Base-by-base conservation (phyloP, 2,329 filamentous ascomycete genomes). In the Rachicladosporium sp. region DNA sequence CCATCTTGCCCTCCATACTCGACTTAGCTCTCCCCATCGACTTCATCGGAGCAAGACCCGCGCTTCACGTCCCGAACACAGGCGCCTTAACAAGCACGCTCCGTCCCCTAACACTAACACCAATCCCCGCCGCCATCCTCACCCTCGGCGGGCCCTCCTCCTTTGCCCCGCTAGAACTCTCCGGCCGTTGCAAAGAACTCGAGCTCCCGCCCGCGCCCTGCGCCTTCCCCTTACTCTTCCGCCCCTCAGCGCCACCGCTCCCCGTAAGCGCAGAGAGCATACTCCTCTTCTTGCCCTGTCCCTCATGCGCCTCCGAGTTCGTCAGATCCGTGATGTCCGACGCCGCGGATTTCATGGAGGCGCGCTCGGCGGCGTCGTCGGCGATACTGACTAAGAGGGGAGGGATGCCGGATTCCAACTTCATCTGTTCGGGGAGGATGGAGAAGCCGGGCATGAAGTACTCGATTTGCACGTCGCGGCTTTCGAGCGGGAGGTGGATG, bases 401-500 rank as follows among this genome's bases (percentile, higher is more conserved):
- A 5, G 68, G 67, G 23, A 71, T 68, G 19, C 66, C 65, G 4
- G 66, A 64, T 58, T 96, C 91, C 3, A 86, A 65, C 54, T 93
- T 93, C 88, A 96, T 95, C 46, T 83, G 70, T 4, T 80, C 73
- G 2, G 76, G 67, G 44, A 80, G 70, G 42, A 96, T 69, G 32
- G 70, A 60, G 33, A 82, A 74, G 33, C 84, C 83, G 0, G 91
- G 89, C 42, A 80, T 65, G 38, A 88, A 87, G 57, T 94, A 95
- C 46, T 81, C 77, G 44, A 98, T 81, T 33, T 78, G 78, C 10
- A 98, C 84, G 54, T 96, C 91, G 47, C 91, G 77, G 50, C 85
- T 91, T 62, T 98, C 91, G 31, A 93, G 65, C 0, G 91, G 89
- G 34, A 96, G 65, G 57, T 95, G 93, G 43, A 80, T 75, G 1